phyloP scores from a whole-genome alignment of 768 basidiomycete genomes.

The Leucocoprinus leucothites region DNA sequence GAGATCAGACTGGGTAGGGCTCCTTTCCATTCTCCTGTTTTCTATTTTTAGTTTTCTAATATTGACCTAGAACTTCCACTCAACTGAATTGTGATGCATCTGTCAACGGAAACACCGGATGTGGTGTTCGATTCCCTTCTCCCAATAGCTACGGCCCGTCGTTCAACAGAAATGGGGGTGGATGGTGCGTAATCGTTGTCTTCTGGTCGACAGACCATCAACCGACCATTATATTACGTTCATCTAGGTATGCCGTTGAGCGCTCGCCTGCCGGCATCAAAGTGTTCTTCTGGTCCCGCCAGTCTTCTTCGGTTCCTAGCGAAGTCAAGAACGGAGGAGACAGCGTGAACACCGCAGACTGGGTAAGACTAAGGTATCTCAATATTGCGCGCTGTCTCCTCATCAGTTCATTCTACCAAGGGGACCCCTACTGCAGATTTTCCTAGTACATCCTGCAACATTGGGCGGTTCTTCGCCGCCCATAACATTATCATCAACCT shows the following conservation, averaged over 20 bases:
- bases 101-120: constrained; percentile 24
- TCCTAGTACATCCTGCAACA: constrained; percentile 12
- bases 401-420: too few species aligned
- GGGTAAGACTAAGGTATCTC: background rate
- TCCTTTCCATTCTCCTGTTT: background rate
- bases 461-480: constrained; percentile 5
- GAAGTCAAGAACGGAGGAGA: constrained; percentile 38
- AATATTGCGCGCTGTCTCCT: too few species aligned
- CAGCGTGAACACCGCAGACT: background rate
- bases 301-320: constrained; percentile 32
- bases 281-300: constrained; percentile 62
- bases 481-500: constrained; percentile 15
- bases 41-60: background rate
- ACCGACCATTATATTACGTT: too few species aligned
- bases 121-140: constrained; percentile 26
- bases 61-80: constrained; percentile 19
- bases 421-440: background rate
- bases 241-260: constrained; percentile 32
- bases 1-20: constrained; percentile 42
- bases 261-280: constrained; percentile 46
- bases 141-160: constrained; percentile 50
- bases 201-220: background rate
- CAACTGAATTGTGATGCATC: constrained; percentile 22
- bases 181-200: constrained; percentile 39
- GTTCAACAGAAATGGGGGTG: constrained; percentile 58